Percentiles rank a stretch among this genome's conserved stretches.
phyloP scores from a whole-genome alignment of 2,329 filamentous ascomycete genomes.

The Alternaria ventricosa region DNA sequence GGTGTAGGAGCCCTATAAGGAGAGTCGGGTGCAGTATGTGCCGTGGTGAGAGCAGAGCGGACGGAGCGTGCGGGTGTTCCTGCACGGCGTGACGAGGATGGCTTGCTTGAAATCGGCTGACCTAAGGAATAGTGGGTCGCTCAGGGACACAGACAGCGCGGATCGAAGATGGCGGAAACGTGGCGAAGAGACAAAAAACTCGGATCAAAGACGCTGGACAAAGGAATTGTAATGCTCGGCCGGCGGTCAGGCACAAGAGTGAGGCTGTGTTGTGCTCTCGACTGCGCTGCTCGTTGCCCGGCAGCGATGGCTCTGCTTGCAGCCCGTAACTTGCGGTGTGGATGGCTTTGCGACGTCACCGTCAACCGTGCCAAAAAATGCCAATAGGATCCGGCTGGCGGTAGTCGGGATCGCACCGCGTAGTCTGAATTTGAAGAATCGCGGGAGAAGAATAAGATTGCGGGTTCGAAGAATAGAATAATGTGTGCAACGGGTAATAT shows the following conservation, averaged over 20 bases:
- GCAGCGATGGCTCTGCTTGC: slow-evolving; percentile 17
- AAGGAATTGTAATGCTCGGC: slow-evolving; percentile 5
- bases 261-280: slow-evolving; percentile 19
- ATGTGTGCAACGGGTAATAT: not conserved
- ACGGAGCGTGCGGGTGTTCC: slow-evolving; percentile 10
- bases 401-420: slow-evolving; percentile 2
- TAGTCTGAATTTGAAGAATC: not conserved
- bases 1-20: slow-evolving; percentile 11
- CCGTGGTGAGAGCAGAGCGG: slow-evolving; percentile 14
- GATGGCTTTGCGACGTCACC: slow-evolving; percentile 26
- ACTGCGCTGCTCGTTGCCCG: slow-evolving; percentile 11
- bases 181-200: slow-evolving; percentile 21
- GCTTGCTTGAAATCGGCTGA: slow-evolving; percentile 16
- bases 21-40: slow-evolving; percentile 12
- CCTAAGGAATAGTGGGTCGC: slow-evolving; percentile 19
- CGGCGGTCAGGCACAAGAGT: slow-evolving; percentile 3
- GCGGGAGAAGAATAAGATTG: not conserved
- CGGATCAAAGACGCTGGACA: slow-evolving; percentile 12
- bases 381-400: slow-evolving; percentile 1
- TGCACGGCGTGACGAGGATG: slow-evolving; percentile 22
- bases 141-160: slow-evolving; percentile 5
- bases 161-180: slow-evolving; percentile 28
- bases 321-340: slow-evolving; percentile 22
- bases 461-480: slow-evolving; percentile 4
- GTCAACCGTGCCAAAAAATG: slow-evolving; percentile 11